Conservation (phyloP, 495 filamentous ascomycete genomes). For the Stereocaulon alpinum region DNA sequence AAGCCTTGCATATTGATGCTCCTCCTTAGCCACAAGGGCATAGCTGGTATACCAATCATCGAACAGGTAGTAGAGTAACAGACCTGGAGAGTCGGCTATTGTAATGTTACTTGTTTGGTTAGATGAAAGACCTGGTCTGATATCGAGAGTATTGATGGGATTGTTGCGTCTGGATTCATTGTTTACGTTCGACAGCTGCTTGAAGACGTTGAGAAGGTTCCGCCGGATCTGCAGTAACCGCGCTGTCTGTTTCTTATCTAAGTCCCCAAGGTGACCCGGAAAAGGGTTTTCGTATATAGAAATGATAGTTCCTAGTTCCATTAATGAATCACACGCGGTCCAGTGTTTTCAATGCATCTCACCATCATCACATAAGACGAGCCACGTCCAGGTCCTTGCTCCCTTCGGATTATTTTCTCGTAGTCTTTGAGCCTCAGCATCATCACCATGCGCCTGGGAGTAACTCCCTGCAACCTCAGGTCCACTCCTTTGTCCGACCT, state of each 20-base stretch:
- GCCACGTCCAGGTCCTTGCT: conserved; percentile 64
- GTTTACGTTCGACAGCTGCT: conserved; percentile 48
- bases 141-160: conserved; percentile 31
- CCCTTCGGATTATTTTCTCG: conserved; percentile 48
- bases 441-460: conserved; percentile 5
- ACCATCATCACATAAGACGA: conserved; percentile 74
- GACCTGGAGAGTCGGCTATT: conserved; percentile 54
- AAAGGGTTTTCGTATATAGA: conserved; percentile 66
- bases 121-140: conserved; percentile 24
- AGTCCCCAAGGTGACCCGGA: conserved; percentile 29
- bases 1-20: conserved; percentile 49
- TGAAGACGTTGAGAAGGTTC: conserved; percentile 62
- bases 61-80: conserved; percentile 80
- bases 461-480: not conserved
- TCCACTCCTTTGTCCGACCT: not conserved
- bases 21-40: conserved; percentile 47
- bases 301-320: conserved; percentile 49
- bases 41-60: conserved; percentile 75
- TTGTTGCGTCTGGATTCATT: conserved; percentile 13
- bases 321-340: conserved; percentile 25
- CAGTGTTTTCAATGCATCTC: conserved; percentile 11
- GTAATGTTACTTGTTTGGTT: conserved; percentile 33
- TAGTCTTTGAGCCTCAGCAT: conserved; percentile 20
- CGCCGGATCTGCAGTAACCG: conserved; percentile 48
- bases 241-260: conserved; percentile 27